Evolutionary conservation across 1,284 basidiomycete genomes (phyloP), one percentile per base, ranked within the genome.

Genomic region (Ceratobasidium sp.): DNA sequence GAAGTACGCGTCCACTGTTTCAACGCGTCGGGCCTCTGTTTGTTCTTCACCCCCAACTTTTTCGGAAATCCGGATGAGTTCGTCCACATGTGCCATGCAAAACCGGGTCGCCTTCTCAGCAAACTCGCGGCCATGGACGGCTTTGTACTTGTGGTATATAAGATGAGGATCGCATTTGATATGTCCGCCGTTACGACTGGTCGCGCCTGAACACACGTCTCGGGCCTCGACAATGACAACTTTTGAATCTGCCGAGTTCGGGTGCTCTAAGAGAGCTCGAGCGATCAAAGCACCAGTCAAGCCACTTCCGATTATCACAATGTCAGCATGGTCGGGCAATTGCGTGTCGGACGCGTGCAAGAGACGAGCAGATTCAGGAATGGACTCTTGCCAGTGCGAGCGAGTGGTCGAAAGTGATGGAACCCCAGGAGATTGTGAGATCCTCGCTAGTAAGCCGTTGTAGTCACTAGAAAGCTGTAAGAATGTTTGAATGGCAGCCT

Each of bases 101-200:
- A 92, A 91, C 18, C 83, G 83, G 14, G 91, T 83, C 54, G 91
- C 87, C 72, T 84, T 80, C 76, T 84, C 82, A 0, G 91, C 89
- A 28, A 80, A 78, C 8, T 82, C 78, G 16, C 78, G 49, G 7
- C 54, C 55, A 43, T n/a, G 46, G 18, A 21, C 32, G n/a, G 30
- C 26, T 35, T 61, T 52, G 32, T 43, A 30, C 32, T 61, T 54
- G 46, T 58, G 64, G 26, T 50, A 61, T n/a, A 47, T 43, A 1
- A 58, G 54, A 41, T 73, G 43, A 21, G 52, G 57, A 38, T 69
- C 73, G 46, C 64, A 73, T 46, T 73, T 73, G 30, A 90, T 85
- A 77, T 92, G 91, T 0, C 90, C 90, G 1, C 91, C 90, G 74
- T 92, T 92, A 74, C 90, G 84, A 50, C 85, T 90, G 0, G 89